phyloP scores from a whole-genome alignment of 257 asterid species.

The Echium plantagineum region DNA sequence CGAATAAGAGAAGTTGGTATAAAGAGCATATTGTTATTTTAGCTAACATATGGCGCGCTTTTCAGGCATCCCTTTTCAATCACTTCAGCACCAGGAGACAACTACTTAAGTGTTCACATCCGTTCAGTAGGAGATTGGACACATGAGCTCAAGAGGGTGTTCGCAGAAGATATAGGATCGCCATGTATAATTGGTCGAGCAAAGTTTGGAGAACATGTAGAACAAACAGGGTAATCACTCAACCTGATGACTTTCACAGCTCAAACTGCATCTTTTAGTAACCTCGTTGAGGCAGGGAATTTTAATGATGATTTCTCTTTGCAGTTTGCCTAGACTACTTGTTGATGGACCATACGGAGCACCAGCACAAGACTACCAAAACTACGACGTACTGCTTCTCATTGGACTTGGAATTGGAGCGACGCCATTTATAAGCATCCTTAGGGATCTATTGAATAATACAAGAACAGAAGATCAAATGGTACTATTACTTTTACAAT shows the following conservation, averaged over 20 bases:
- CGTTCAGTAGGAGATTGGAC: constrained; percentile 71
- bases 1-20: too few species aligned
- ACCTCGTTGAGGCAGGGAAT: not conserved
- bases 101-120: constrained; percentile 73
- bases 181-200: constrained; percentile 50
- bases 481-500: constrained; percentile 30
- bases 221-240: constrained; percentile 46
- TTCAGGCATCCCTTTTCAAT: constrained; percentile 96
- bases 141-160: constrained; percentile 46
- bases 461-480: constrained; percentile 54
- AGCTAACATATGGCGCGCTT: not conserved
- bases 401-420: constrained; percentile 97
- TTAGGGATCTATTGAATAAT: constrained; percentile 65
- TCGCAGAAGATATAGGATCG: constrained; percentile 50
- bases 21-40: not conserved
- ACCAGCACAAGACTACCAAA: constrained; percentile 84
- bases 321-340: constrained; percentile 67
- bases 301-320: constrained; percentile 1
- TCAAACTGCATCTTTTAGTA: not conserved
- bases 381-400: constrained; percentile 71
- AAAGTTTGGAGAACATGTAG: constrained; percentile 43
- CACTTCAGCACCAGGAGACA: constrained; percentile 93
- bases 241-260: constrained; percentile 1
- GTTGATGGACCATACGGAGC: constrained; percentile 96
- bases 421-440: constrained; percentile 89